phyloP scores from a whole-genome alignment of 257 asterid species.

The Sherardia arvensis region DNA sequence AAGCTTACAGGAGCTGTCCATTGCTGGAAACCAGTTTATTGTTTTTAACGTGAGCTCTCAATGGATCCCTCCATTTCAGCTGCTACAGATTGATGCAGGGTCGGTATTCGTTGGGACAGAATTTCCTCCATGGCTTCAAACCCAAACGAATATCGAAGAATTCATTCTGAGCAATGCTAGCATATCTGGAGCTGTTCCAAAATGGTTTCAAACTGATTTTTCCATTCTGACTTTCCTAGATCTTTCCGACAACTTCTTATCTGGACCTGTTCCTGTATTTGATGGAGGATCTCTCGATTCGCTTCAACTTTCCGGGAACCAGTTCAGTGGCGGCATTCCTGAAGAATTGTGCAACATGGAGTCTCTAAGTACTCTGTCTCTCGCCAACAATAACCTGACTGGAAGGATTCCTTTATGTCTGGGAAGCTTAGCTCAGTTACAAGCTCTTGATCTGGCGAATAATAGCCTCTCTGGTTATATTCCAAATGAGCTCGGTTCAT shows the following conservation, averaged over 20 bases:
- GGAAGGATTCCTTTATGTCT: constrained; percentile 8
- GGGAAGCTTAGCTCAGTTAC: neutral
- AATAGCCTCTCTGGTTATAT: constrained; percentile 16
- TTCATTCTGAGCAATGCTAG: neutral
- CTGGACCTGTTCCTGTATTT: neutral
- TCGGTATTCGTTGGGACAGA: constrained; percentile 1
- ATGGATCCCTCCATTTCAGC: constrained; percentile 19
- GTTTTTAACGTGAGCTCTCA: constrained; percentile 2
- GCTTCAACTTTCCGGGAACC: neutral
- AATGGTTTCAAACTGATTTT: constrained; percentile 2
- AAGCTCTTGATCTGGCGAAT: constrained; percentile 1
- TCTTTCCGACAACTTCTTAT: constrained; percentile 8
- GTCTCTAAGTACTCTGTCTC: neutral
- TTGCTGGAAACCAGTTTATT: constrained; percentile 1
- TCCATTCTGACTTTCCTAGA: neutral
- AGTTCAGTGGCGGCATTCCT: neutral
- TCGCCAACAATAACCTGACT: neutral
- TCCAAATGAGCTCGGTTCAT: constrained; percentile 13
- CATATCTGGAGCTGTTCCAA: constrained; percentile 6
- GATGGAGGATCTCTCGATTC: neutral
- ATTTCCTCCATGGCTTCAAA: constrained; percentile 10
- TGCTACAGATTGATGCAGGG: neutral
- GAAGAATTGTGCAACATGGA: neutral
- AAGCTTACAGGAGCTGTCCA: neutral
- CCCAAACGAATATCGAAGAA: neutral